Conservation (phyloP, 192 early-diverging fungal genomes). For the Backusella australiensis region DNA sequence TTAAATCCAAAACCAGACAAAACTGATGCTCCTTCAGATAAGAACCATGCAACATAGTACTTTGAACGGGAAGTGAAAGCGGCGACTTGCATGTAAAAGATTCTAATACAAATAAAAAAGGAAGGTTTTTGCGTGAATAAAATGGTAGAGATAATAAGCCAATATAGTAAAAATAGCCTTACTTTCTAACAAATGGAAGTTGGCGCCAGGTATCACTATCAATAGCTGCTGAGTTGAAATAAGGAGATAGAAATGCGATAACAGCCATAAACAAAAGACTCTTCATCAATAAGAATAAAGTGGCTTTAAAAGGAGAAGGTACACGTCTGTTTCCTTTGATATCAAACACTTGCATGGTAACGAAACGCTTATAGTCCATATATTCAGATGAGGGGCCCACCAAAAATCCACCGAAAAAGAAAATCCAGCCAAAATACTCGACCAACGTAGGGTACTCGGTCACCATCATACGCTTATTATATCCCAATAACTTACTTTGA, state of each 20-base stretch:
- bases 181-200: not conserved
- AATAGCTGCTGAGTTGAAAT: not conserved
- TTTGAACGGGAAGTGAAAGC: constrained; percentile 66
- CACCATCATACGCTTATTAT: constrained; percentile 68
- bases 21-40: constrained; percentile 84
- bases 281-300: not conserved
- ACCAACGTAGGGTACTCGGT: constrained; percentile 60
- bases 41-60: constrained; percentile 91
- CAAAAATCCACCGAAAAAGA: constrained; percentile 85
- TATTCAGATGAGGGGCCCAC: constrained; percentile 86
- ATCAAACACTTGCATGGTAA: constrained; percentile 4
- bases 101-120: constrained; percentile 22
- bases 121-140: not conserved
- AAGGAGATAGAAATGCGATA: not conserved
- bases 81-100: constrained; percentile 58
- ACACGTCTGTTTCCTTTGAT: not conserved
- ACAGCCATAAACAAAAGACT: not conserved
- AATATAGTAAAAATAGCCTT: not conserved
- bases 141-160: not conserved
- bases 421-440: constrained; percentile 83
- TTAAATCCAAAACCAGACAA: constrained; percentile 83
- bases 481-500: constrained; percentile 50
- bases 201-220: not conserved
- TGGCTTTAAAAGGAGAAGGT: not conserved
- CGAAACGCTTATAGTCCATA: constrained; percentile 55